Evolutionary conservation across 352 stramenopile species (phyloP).

Genomic region (Peronosclerospora sorghi): DNA sequence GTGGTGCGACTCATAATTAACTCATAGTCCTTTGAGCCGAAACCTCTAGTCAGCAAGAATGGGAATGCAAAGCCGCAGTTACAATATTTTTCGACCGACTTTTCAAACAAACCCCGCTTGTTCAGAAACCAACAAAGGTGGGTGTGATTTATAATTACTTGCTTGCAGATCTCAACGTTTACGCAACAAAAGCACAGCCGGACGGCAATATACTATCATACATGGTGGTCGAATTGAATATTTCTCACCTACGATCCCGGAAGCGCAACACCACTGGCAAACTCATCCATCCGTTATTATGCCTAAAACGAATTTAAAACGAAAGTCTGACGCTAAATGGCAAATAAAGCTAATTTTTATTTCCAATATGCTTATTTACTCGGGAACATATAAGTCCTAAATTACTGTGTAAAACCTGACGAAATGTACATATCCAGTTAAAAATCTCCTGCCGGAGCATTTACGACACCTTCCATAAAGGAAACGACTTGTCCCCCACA

Average conservation of each 20-base stretch:
- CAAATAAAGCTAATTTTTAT: too few species aligned
- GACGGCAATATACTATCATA: constrained; percentile 54
- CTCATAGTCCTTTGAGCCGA: too few species aligned
- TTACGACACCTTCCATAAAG: constrained; percentile 78
- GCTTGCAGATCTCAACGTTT: constrained; percentile 47
- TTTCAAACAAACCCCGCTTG: constrained; percentile 56
- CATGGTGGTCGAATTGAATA: constrained; percentile 43
- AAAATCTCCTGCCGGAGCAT: constrained; percentile 48
- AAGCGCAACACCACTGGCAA: constrained; percentile 59
- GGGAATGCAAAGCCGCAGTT: constrained; percentile 29
- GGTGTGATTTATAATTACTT: background rate
- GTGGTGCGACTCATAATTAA: too few species aligned
- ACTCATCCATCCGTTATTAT: constrained; percentile 52
- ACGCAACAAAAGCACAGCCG: constrained; percentile 52
- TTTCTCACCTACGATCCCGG: constrained; percentile 48
- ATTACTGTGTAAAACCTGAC: constrained; percentile 1
- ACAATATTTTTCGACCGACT: constrained; percentile 45
- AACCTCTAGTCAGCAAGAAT: constrained; percentile 27
- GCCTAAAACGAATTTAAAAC: too few species aligned
- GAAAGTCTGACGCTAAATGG: too few species aligned
- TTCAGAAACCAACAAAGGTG: constrained; percentile 47
- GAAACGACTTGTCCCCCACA: constrained; percentile 67
- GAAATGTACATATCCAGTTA: too few species aligned
- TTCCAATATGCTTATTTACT: too few species aligned
- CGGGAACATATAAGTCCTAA: too few species aligned